Base-by-base conservation (phyloP, 176 grass and related monocot genomes). In the Cenchrus purpureus region DNA sequence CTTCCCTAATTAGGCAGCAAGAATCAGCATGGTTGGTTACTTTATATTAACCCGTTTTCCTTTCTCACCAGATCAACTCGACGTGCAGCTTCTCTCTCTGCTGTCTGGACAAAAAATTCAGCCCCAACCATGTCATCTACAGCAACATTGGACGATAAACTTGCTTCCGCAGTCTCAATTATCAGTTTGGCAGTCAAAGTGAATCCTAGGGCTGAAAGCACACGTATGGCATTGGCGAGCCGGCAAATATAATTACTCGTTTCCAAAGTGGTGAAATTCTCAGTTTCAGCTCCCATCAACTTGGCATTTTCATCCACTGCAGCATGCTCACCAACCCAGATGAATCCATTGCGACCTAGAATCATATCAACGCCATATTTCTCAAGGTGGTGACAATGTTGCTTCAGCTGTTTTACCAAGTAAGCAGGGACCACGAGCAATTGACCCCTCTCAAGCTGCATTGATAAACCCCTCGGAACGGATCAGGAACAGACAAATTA, bases 271-370 rank as follows among this genome's bases (percentile, higher is more conserved):
- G 87, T 93, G 60, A 80, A 91, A 62, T 29, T 69, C 73, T 79
- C 80, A 8, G 6, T 56, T 84, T 88, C 61, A 29, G 28, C 68
- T 57, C 19, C 8, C 20, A n/a, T 60, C 57, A 60, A n/a, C 57
- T 34, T 80, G 74, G 46, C 81, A 20, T 84, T 88, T 81, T 92
- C 88, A 69, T 69, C 65, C 1, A 73, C 68, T 44, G 91, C 81
- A 3, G 86, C 86, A 80, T 99, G 97, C 83, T 96, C 86, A n/a
- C 97, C 91, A 0, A 96, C 86, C 97, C 97, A 99, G 51, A 96
- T 78, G 83, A 92, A 99, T 19, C 97, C 93, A 0, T 96, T 99
- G 79, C 93, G 92, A 42, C 97, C 97, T 45, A 99, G 88, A 89
- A 99, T 96, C 65, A 99, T 71, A 82, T 96, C 93, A 0, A 94